These are phyloP conservation scores for Aquanectria penicillioides DNA, from an alignment of 2,329 filamentous ascomycete genomes.

Conservation along the genomic window DNA sequence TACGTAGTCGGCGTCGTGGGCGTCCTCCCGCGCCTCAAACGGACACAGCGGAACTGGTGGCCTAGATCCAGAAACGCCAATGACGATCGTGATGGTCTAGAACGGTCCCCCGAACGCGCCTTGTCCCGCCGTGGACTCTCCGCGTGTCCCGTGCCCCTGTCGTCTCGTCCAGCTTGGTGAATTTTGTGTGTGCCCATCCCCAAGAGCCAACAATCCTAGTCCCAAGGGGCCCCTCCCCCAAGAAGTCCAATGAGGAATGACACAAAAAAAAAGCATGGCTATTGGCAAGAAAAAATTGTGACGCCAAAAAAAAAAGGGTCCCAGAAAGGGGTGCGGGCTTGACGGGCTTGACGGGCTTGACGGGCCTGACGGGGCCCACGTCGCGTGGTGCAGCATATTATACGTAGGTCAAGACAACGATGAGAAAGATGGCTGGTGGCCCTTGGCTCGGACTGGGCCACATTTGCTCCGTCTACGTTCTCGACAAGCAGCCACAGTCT, in stretches of 20 bases:
- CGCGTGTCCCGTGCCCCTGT: conserved; percentile 26
- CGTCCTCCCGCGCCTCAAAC: conserved; percentile 29
- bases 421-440: not conserved
- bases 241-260: too few relatives aligned
- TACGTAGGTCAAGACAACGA: too few relatives aligned
- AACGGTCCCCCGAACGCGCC: conserved; percentile 35
- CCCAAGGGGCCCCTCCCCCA: not conserved
- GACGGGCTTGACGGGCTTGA: too few relatives aligned
- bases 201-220: not conserved
- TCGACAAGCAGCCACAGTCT: conserved; percentile 21
- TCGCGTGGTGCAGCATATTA: too few relatives aligned
- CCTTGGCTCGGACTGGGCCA: conserved; percentile 1
- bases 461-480: not conserved
- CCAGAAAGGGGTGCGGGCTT: too few relatives aligned
- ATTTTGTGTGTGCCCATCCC: conserved; percentile 1
- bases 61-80: conserved; percentile 37
- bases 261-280: too few relatives aligned
- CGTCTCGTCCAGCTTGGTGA: conserved; percentile 12
- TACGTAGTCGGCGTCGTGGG: conserved; percentile 5
- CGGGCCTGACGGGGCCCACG: too few relatives aligned
- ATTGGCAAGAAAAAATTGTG: too few relatives aligned
- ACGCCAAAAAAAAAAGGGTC: too few relatives aligned
- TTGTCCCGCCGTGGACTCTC: conserved; percentile 22
- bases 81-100: conserved; percentile 41
- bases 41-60: conserved; percentile 35